Percentiles rank a stretch among this genome's conserved stretches.
These are phyloP conservation scores for Colletotrichum somersetense DNA, from an alignment of 2,329 filamentous ascomycete species.

Conservation along the genomic window DNA sequence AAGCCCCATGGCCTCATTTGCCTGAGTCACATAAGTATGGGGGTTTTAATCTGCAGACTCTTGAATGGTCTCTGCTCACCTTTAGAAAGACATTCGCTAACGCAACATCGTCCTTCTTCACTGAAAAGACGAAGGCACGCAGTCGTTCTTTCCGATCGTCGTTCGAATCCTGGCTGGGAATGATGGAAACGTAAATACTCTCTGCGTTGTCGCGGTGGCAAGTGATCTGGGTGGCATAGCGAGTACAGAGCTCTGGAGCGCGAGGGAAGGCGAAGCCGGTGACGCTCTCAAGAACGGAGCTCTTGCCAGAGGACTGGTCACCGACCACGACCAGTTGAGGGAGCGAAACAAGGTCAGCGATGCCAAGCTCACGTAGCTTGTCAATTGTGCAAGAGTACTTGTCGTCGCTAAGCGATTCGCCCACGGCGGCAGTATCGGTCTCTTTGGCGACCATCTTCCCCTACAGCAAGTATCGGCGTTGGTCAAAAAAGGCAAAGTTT, in stretches of 20 bases:
- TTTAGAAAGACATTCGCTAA: constrained; percentile 57
- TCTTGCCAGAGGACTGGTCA: constrained; percentile 88
- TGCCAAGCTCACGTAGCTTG: constrained; percentile 56
- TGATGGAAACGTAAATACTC: constrained; percentile 58
- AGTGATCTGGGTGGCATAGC: constrained; percentile 63
- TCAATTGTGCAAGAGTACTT: constrained; percentile 49
- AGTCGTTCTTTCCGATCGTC: constrained; percentile 38
- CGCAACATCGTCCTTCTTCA: constrained; percentile 45
- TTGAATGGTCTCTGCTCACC: constrained; percentile 45
- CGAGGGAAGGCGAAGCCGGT: constrained; percentile 63
- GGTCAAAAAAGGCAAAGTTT: not conserved
- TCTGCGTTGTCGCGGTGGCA: constrained; percentile 52
- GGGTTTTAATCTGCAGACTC: not conserved
- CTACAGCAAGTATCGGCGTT: not conserved
- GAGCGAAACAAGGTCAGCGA: constrained; percentile 52
- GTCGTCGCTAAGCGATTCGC: constrained; percentile 18
- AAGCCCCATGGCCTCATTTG: constrained; percentile 60
- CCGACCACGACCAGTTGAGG: constrained; percentile 83
- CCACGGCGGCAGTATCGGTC: not conserved
- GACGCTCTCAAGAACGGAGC: constrained; percentile 80
- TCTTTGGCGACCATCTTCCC: not conserved
- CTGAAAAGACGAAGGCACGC: constrained; percentile 47
- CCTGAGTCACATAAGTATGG: constrained; percentile 45
- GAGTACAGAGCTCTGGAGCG: constrained; percentile 59
- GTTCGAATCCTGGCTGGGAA: constrained; percentile 46